Evolutionary conservation across 2,329 filamentous ascomycete species (phyloP).

Genomic region (Lizonia empirigonia): DNA sequence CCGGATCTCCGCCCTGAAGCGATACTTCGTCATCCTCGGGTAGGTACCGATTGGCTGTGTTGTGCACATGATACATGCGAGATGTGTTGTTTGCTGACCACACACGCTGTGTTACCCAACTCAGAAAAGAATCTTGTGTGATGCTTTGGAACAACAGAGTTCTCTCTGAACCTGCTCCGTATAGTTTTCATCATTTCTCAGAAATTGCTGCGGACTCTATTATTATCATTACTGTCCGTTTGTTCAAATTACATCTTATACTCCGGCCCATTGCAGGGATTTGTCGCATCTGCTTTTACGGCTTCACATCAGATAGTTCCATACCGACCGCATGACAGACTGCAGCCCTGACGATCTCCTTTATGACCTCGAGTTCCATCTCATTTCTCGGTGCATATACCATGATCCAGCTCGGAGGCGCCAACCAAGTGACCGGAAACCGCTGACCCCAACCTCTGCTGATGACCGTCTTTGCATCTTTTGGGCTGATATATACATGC

Average conservation of each 20-base stretch:
- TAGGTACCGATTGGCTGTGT: conserved; percentile 2
- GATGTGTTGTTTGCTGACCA: background rate
- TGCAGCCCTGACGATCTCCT: conserved; percentile 73
- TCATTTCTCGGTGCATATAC: conserved; percentile 78
- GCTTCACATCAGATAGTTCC: conserved; percentile 18
- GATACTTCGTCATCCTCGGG: background rate
- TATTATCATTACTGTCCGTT: too few relatives aligned
- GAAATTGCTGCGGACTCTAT: too few relatives aligned
- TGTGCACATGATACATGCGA: background rate
- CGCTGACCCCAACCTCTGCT: conserved; percentile 77
- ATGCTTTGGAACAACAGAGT: background rate
- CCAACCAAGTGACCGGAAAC: conserved; percentile 53
- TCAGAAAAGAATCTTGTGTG: background rate
- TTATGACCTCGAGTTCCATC: conserved; percentile 69
- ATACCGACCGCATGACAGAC: conserved; percentile 64
- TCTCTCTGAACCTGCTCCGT: background rate
- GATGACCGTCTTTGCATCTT: conserved; percentile 73
- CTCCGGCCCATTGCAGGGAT: too few relatives aligned
- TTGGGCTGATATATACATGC: conserved; percentile 78
- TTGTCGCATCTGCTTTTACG: background rate
- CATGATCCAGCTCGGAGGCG: conserved; percentile 58
- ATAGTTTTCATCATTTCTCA: too few relatives aligned
- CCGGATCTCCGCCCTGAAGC: conserved; percentile 29
- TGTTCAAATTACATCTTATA: too few relatives aligned
- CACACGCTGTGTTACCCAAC: background rate